phyloP scores from a whole-genome alignment of 2,329 filamentous ascomycete species.

The Apiospora rasikravindrae region DNA sequence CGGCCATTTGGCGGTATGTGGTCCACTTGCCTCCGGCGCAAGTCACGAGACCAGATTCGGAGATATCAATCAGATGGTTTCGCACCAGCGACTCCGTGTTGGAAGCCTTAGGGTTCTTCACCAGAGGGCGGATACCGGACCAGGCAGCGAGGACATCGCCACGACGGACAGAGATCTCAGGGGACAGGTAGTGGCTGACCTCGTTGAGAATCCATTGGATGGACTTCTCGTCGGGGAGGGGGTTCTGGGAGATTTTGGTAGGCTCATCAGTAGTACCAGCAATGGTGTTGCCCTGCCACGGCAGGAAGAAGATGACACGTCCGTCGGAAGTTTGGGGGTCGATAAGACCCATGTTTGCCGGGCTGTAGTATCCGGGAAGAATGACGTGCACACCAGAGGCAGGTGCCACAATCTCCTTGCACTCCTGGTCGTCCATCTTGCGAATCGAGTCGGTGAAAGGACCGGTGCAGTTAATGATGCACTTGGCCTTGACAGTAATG shows the following conservation, averaged over 20 bases:
- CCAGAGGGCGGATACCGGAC: conserved; percentile 85
- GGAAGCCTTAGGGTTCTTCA: conserved; percentile 83
- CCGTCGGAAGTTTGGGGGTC: conserved; percentile 88
- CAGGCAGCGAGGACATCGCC: conserved; percentile 89
- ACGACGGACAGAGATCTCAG: conserved; percentile 83
- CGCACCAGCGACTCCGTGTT: conserved; percentile 88
- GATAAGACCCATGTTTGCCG: conserved; percentile 84
- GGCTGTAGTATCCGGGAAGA: conserved; percentile 85
- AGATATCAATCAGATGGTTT: conserved; percentile 82
- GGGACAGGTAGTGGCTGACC: conserved; percentile 80
- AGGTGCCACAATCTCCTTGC: conserved; percentile 81
- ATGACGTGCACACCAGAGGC: conserved; percentile 87
- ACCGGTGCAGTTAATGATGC: conserved; percentile 86
- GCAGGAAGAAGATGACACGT: conserved; percentile 90
- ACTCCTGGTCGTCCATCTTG: conserved; percentile 77
- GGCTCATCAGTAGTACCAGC: conserved; percentile 86
- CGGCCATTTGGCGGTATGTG: conserved; percentile 90
- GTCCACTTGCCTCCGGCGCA: conserved; percentile 93
- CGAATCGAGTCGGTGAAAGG: conserved; percentile 87
- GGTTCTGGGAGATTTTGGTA: conserved; percentile 73
- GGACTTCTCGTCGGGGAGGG: conserved; percentile 79
- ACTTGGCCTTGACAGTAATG: conserved; percentile 77
- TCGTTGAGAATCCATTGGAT: conserved; percentile 89
- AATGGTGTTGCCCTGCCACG: conserved; percentile 92
- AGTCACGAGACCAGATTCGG: conserved; percentile 79